Conservation (phyloP, 176 grass and related monocot genomes). For the Carex myosuroides region DNA sequence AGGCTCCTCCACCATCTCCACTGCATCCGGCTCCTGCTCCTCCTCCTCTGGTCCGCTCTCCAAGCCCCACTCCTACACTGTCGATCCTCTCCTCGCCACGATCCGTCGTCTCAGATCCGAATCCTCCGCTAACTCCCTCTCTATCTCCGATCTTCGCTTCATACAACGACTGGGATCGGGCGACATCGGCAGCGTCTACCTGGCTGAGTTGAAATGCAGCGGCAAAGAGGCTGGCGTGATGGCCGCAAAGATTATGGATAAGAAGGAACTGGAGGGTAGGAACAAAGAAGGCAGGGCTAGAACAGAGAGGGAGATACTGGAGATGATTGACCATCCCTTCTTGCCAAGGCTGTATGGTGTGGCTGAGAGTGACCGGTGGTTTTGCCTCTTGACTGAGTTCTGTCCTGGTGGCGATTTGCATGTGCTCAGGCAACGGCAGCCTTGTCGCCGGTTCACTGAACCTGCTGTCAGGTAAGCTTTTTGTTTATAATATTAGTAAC, state of each 20-base stretch:
- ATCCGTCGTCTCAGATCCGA: constrained; percentile 31
- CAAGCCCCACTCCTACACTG: not conserved
- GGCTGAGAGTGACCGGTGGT: constrained; percentile 75
- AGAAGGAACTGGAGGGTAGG: constrained; percentile 67
- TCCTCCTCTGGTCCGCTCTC: constrained; percentile 48
- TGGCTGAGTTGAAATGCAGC: constrained; percentile 51
- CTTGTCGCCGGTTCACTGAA: constrained; percentile 64
- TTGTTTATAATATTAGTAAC: not conserved
- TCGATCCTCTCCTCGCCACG: not conserved
- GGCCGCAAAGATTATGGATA: constrained; percentile 95
- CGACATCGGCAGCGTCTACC: constrained; percentile 96
- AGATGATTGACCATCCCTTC: constrained; percentile 88
- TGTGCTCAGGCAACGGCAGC: constrained; percentile 89
- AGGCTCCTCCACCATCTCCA: constrained; percentile 61
- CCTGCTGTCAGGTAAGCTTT: constrained; percentile 62
- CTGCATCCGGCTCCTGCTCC: constrained; percentile 51
- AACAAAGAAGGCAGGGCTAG: constrained; percentile 78
- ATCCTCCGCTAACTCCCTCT: not conserved
- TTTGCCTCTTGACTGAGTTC: constrained; percentile 98
- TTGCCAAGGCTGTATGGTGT: constrained; percentile 69
- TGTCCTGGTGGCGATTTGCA: constrained; percentile 98
- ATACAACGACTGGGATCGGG: constrained; percentile 63
- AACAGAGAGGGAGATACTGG: constrained; percentile 92
- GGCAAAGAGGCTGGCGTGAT: constrained; percentile 23
- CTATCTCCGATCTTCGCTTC: constrained; percentile 75